Percentiles rank a stretch among this genome's conserved stretches.
phyloP scores from a whole-genome alignment of 192 early-diverging fungal species.

The Haplosporangium gracile region DNA sequence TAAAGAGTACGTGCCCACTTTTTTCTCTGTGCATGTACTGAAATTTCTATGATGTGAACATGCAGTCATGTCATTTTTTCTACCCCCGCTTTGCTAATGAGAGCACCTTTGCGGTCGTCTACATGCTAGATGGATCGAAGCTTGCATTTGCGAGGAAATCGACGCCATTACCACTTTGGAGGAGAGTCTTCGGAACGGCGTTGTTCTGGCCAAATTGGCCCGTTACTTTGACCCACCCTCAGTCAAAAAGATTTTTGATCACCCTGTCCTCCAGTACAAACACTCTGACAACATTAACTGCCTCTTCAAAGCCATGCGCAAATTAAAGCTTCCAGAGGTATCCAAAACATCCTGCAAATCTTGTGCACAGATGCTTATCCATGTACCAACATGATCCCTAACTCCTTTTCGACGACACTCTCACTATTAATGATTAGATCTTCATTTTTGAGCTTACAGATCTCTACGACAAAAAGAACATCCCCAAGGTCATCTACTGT shows the following conservation, averaged over 20 bases:
- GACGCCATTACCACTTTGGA: slow-evolving; percentile 84
- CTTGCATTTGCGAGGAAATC: slow-evolving; percentile 87
- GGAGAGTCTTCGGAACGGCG: slow-evolving; percentile 94
- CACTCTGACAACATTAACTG: slow-evolving; percentile 99
- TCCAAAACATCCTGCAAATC: neutral
- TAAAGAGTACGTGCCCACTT: slow-evolving; percentile 82
- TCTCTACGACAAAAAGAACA: slow-evolving; percentile 98
- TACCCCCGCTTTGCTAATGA: neutral
- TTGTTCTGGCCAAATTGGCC: slow-evolving; percentile 91
- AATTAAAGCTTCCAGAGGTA: slow-evolving; percentile 87
- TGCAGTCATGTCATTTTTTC: neutral
- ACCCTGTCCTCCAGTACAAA: slow-evolving; percentile 87
- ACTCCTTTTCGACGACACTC: neutral
- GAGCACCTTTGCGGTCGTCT: neutral
- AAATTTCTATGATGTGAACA: neutral
- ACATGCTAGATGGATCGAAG: slow-evolving; percentile 91
- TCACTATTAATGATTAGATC: slow-evolving; percentile 57
- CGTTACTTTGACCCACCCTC: slow-evolving; percentile 83
- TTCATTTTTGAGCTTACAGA: slow-evolving; percentile 99
- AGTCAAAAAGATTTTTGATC: slow-evolving; percentile 91
- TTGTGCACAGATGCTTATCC: neutral
- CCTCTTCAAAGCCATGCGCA: slow-evolving; percentile 84
- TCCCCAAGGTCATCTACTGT: slow-evolving; percentile 99
- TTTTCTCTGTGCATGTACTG: neutral
- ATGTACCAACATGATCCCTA: slow-evolving; percentile 3